Conservation (phyloP, 225 moss, liverwort and hornwort genomes). For the Physcomitrium patens region DNA sequence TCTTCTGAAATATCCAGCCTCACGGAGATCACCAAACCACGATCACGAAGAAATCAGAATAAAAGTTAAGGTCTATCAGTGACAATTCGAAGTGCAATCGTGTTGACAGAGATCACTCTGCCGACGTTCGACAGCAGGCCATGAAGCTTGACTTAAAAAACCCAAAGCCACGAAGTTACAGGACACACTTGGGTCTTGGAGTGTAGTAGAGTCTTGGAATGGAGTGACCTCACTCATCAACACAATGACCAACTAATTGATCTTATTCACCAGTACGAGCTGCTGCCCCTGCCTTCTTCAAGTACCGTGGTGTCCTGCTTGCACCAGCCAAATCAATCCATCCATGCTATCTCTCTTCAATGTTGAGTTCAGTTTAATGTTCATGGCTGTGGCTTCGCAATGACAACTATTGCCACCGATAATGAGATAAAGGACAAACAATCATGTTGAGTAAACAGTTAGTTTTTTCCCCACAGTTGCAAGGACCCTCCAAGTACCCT, state of each 20-base stretch:
- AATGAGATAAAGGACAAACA: conserved; percentile 14
- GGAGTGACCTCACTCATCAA: conserved; percentile 23
- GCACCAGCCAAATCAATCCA: conserved; percentile 34
- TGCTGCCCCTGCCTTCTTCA: background rate
- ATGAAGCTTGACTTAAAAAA: too few relatives aligned
- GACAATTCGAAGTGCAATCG: too few relatives aligned
- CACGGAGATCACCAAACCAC: too few relatives aligned
- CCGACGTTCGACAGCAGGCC: too few relatives aligned
- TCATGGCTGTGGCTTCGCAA: conserved; percentile 4
- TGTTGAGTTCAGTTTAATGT: background rate
- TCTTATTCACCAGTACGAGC: conserved; percentile 19
- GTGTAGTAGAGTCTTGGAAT: background rate
- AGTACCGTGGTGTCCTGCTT: conserved; percentile 15
- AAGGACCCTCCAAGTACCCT: conserved; percentile 27
- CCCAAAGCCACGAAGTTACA: background rate
- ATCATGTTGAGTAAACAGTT: conserved; percentile 34
- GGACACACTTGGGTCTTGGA: background rate
- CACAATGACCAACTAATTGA: conserved; percentile 23
- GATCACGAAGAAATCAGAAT: too few relatives aligned
- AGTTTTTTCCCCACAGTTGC: conserved; percentile 18
- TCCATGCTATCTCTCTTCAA: conserved; percentile 14
- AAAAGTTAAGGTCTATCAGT: too few relatives aligned
- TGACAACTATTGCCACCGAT: background rate
- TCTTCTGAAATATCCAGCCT: too few relatives aligned
- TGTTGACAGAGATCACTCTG: too few relatives aligned